These are phyloP conservation scores for Hordeum vulgare DNA, from an alignment of 176 grass and related monocot species.

Conservation along the genomic window MorexV3_pseudomolecules_assembly NC_058518.1:510475297-510475796, in stretches of 20 bases:
- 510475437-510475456: no score
- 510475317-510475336: no score
- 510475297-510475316: background rate
- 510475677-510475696: no score
- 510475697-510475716: no score
- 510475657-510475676: conserved; percentile 7
- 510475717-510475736: no score
- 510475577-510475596: conserved; percentile 69
- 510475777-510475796: background rate
- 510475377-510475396: no score
- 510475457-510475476: no score
- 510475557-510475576: conserved; percentile 77
- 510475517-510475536: background rate
- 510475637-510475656: conserved; percentile 61
- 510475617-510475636: conserved; percentile 67
- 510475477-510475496: no score
- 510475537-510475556: background rate
- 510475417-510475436: no score
- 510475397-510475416: no score
- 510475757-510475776: background rate
- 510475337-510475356: no score
- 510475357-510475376: no score
- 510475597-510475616: conserved; percentile 61
- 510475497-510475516: background rate
- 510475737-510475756: background rate